Evolutionary conservation across 345 rosid genomes (phyloP).

Genomic region (Syzygium aqueum): DNA sequence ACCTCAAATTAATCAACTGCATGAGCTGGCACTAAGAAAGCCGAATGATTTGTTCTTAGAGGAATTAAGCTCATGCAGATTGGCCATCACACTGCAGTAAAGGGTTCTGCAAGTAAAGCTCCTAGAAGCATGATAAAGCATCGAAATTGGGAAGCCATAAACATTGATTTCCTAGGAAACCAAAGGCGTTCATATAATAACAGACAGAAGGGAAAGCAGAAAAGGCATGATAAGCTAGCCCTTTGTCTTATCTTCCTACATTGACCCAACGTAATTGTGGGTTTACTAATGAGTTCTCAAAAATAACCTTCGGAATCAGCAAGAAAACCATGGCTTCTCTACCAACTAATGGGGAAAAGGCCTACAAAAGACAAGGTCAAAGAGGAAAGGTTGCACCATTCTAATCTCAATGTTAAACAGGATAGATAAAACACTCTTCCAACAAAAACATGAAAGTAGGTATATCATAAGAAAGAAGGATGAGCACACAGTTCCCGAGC

Average conservation of each 20-base stretch:
- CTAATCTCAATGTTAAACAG: background rate
- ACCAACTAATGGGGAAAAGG: background rate
- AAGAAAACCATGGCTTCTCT: background rate
- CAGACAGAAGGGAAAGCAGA: background rate
- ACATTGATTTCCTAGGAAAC: background rate
- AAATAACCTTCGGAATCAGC: background rate
- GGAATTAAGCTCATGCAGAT: background rate
- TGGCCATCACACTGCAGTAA: background rate
- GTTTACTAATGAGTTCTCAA: background rate
- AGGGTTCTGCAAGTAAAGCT: background rate
- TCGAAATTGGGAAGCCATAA: background rate
- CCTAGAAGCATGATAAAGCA: background rate
- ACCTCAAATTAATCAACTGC: background rate
- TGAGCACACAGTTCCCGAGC: background rate
- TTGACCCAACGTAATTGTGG: background rate
- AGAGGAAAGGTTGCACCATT: background rate
- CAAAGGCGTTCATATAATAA: background rate
- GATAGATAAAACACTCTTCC: background rate
- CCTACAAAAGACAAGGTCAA: background rate
- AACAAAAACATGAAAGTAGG: background rate
- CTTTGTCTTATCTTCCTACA: background rate
- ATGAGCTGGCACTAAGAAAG: background rate
- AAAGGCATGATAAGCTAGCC: background rate
- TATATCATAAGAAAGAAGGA: background rate
- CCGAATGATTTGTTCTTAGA: background rate